These are phyloP conservation scores for Colletotrichum sp. DNA, from an alignment of 2,329 filamentous ascomycete species.

Conservation along the genomic window DNA sequence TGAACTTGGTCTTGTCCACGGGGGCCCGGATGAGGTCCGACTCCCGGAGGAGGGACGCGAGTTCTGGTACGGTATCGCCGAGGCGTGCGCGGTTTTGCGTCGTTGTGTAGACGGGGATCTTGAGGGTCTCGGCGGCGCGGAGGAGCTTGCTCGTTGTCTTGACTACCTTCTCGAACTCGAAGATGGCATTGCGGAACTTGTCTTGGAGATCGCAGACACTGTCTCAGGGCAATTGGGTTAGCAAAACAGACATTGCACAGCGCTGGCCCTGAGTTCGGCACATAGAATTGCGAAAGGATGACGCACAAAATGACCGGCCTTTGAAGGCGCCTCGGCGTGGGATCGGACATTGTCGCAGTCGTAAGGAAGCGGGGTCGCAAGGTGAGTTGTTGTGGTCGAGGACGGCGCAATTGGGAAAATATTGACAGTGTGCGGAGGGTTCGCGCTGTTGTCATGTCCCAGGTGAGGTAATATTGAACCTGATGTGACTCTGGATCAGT, in stretches of 20 bases:
- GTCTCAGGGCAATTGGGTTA: not conserved
- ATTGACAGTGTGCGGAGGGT: not conserved
- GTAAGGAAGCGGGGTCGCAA: not conserved
- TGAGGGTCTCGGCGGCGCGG: constrained; percentile 65
- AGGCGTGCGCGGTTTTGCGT: constrained; percentile 84
- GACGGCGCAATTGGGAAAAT: not conserved
- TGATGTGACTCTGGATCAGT: not conserved
- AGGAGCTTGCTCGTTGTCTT: constrained; percentile 73
- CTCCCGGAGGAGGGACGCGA: constrained; percentile 57
- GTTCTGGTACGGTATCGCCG: constrained; percentile 78
- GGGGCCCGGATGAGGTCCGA: constrained; percentile 47
- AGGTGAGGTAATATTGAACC: not conserved
- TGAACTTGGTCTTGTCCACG: constrained; percentile 88
- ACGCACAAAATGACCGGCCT: constrained; percentile 23
- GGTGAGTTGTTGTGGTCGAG: not conserved
- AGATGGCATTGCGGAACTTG: constrained; percentile 84
- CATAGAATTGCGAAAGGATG: not conserved
- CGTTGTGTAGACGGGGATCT: constrained; percentile 82
- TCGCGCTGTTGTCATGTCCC: not conserved
- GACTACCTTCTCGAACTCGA: constrained; percentile 84
- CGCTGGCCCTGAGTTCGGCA: not conserved
- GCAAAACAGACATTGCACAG: not conserved
- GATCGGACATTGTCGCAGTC: constrained; percentile 15
- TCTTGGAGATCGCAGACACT: constrained; percentile 97
- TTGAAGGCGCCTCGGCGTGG: constrained; percentile 9